Percentiles rank a stretch among this genome's conserved stretches.
phyloP scores from a whole-genome alignment of 306 rosid species.

The Macrotyloma uniflorum region DNA sequence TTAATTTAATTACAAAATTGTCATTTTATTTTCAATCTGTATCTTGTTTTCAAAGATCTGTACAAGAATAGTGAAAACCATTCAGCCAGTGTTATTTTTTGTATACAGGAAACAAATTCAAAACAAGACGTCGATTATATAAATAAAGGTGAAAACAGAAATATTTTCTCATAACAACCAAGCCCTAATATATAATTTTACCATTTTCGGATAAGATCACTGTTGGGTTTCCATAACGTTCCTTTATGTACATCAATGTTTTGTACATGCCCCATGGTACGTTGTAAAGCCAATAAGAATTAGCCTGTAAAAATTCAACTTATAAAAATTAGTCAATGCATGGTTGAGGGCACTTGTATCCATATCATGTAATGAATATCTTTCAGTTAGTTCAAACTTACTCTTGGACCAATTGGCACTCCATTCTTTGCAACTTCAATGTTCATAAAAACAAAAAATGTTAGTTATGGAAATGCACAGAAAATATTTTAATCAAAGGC shows the following conservation, averaged over 20 bases:
- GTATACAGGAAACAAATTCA: no score
- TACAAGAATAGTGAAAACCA: no score
- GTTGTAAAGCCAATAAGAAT: constrained; percentile 86
- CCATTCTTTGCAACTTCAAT: constrained; percentile 78
- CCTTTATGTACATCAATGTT: constrained; percentile 68
- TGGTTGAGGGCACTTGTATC: neutral
- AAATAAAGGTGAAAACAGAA: neutral
- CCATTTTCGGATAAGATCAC: constrained; percentile 92
- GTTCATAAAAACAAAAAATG: constrained; percentile 9
- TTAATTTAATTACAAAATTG: neutral
- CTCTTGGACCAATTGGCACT: constrained; percentile 80
- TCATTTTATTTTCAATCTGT: neutral
- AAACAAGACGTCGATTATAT: neutral
- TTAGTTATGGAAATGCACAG: constrained; percentile 1
- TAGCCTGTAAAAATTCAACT: constrained; percentile 54
- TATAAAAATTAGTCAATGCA: constrained; percentile 2
- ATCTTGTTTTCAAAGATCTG: no score
- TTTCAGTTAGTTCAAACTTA: constrained; percentile 39
- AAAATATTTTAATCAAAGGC: neutral
- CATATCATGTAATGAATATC: constrained; percentile 8
- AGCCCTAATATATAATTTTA: neutral
- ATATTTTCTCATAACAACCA: no score
- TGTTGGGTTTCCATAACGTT: constrained; percentile 75
- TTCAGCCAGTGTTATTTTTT: no score
- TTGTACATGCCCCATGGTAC: constrained; percentile 99